Conservation (phyloP, 2,329 filamentous ascomycete genomes). For the Chlorencoelia australis region DNA sequence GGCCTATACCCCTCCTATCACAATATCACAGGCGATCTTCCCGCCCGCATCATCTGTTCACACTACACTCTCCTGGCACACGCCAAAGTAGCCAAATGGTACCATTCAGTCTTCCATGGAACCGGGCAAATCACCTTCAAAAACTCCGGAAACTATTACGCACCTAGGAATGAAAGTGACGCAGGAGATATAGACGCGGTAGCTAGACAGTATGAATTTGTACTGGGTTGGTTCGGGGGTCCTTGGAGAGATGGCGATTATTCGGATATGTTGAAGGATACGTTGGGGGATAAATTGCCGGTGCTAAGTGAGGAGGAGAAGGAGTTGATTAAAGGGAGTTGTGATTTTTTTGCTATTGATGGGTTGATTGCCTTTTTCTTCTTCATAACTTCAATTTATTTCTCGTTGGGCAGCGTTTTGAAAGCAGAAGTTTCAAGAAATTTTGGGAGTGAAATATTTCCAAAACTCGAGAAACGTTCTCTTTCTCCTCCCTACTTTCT, state of each 20-base stretch:
- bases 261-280: slow-evolving; percentile 36
- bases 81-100: slow-evolving; percentile 41
- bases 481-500: no score
- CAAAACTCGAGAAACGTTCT: no score
- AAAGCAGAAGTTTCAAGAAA: no score
- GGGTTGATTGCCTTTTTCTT: no score
- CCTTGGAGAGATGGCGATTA: slow-evolving; percentile 40
- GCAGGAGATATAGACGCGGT: slow-evolving; percentile 22
- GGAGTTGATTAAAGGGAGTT: slow-evolving; percentile 38
- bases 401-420: no score
- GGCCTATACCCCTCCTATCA: slow-evolving; percentile 36
- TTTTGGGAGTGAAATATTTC: no score
- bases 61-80: slow-evolving; percentile 39
- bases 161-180: slow-evolving; percentile 32
- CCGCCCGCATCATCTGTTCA: slow-evolving; percentile 34
- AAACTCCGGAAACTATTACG: slow-evolving; percentile 33
- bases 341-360: slow-evolving; percentile 48
- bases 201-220: slow-evolving; percentile 31
- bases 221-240: slow-evolving; percentile 38
- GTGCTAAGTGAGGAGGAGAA: slow-evolving; percentile 39
- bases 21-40: slow-evolving; percentile 30
- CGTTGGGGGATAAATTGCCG: slow-evolving; percentile 34
- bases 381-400: no score
- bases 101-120: slow-evolving; percentile 42
- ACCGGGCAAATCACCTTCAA: slow-evolving; percentile 40